Base-by-base conservation (phyloP, 345 rosid genomes). In the Rhizophora mangle region DNA sequence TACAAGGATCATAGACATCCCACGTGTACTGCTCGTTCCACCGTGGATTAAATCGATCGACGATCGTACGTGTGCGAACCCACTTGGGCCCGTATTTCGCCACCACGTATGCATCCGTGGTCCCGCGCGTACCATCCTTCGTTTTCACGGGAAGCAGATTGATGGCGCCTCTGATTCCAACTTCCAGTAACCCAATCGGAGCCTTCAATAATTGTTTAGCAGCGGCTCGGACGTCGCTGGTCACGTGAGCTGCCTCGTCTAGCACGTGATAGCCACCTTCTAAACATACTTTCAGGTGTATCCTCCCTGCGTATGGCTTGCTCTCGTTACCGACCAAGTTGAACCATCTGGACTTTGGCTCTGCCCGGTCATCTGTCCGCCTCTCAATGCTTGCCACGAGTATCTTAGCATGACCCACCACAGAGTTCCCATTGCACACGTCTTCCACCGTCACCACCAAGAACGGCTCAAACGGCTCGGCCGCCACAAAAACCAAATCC, bases 11-110 rank as follows among this genome's bases (percentile, higher is more conserved):
- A 27, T 85, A 86, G 4, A 93, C 91, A 39, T 93, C 97, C 98
- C 98, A 93, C 0, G 96, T 87, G 66, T 90, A 89, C 61, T 93
- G 98, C 85, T 93, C 96, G 36, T 93, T 93, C 98, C 97, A 93
- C 58, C 90, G 82, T 43, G 97, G 98, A 79, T 87, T 93, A 76
- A 93, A 93, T 62, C 92, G 87, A 34, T 93, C 96, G 1, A 93
- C 81, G 22, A 93, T 90, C 1, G 94, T 85, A 0, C 97, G 86
- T 0, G 97, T 93, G 3, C 94, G 88, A 62, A 93, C 76, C 98
- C 98, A 93, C 78, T 93, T 93, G 15, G 93, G 92, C 21, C 98
- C 98, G 19, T 90, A 93, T 61, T 88, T 93, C 13, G 91, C 98
- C 67, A 90, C 98, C 65, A 89, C 96, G 16, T 90, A 93, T 54